Percentiles rank a stretch among this genome's conserved stretches.
Evolutionary conservation across 2,329 filamentous ascomycete species (phyloP).

Genomic region (Teratosphaeria pseudoeucalypti): DNA sequence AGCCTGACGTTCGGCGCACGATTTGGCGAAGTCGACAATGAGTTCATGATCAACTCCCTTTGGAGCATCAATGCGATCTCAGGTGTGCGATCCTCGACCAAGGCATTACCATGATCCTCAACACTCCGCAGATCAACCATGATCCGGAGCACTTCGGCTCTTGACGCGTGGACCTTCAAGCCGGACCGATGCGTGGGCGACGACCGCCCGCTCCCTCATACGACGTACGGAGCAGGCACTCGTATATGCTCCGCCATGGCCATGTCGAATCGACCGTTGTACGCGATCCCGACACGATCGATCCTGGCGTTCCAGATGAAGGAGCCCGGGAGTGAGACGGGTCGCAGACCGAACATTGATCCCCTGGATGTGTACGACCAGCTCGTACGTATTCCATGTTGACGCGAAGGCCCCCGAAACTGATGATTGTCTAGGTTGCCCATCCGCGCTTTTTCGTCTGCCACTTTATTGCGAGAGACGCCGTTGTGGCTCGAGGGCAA

Average conservation of each 20-base stretch:
- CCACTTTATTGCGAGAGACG: neutral
- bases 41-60: neutral
- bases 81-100: neutral
- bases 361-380: neutral
- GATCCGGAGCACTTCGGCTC: neutral
- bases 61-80: neutral
- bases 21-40: neutral
- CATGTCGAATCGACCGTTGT: neutral
- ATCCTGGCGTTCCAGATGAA: constrained; percentile 1
- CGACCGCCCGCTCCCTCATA: neutral
- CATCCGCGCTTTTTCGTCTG: neutral
- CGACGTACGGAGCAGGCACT: neutral
- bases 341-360: neutral
- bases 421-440: neutral
- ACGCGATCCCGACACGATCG: neutral
- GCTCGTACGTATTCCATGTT: neutral
- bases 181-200: neutral
- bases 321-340: neutral
- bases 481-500: neutral
- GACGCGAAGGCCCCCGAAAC: neutral
- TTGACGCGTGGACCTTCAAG: neutral
- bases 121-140: constrained; percentile 1
- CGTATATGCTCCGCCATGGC: constrained; percentile 1
- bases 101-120: constrained; percentile 2
- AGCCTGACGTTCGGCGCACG: neutral